Percentiles rank a stretch among this genome's conserved stretches.
phyloP scores from a whole-genome alignment of 352 stramenopile genomes.

The Globisporangium spiculum region DNA sequence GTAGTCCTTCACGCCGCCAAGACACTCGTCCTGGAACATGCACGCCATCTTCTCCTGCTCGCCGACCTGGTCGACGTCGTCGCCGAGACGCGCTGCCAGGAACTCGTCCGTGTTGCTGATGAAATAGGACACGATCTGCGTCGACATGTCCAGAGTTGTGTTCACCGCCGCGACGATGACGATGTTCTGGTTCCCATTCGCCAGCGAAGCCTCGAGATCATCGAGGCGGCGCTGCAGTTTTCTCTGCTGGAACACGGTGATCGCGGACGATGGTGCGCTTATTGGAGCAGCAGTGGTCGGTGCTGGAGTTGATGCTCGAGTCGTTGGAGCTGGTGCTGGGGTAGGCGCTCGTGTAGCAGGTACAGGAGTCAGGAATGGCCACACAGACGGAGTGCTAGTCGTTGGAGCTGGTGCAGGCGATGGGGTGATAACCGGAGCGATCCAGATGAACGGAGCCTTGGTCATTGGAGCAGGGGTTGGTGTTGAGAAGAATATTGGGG shows the following conservation, averaged over 20 bases:
- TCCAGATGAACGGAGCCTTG: not conserved
- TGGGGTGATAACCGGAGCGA: not conserved
- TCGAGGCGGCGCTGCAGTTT: not conserved
- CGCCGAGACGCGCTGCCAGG: slow-evolving; percentile 35
- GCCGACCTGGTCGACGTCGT: not conserved
- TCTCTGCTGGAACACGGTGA: not conserved
- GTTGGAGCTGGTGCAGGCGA: not conserved
- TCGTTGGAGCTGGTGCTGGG: not conserved
- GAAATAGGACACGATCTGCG: not conserved
- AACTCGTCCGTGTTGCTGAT: slow-evolving; percentile 12
- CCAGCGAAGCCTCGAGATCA: not conserved
- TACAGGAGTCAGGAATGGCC: too few relatives aligned
- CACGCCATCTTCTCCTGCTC: slow-evolving; percentile 35
- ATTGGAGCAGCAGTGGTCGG: not conserved
- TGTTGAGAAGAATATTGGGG: too few relatives aligned
- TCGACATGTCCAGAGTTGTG: slow-evolving; percentile 2
- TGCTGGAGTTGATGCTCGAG: too few relatives aligned
- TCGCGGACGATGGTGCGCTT: not conserved
- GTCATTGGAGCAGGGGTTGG: not conserved
- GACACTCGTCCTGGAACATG: slow-evolving; percentile 51
- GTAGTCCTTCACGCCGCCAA: slow-evolving; percentile 43
- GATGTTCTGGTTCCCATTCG: too few relatives aligned
- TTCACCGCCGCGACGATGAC: slow-evolving; percentile 15
- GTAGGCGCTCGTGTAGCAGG: not conserved
- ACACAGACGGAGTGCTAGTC: too few relatives aligned